These are phyloP conservation scores for Medicago arabica DNA, from an alignment of 306 rosid species.

Conservation along the genomic window DNA sequence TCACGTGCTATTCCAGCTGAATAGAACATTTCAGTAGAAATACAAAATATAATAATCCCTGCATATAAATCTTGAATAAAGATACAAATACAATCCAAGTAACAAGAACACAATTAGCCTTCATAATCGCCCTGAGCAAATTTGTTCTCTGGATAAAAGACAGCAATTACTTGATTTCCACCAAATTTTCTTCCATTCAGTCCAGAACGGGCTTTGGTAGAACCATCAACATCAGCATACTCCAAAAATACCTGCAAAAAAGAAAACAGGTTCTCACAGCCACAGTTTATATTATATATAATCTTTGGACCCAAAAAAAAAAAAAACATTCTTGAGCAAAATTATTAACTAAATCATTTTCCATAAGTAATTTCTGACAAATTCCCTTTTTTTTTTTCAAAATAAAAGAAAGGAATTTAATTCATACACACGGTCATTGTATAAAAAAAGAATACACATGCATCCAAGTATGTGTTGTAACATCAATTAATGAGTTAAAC, in stretches of 20 bases:
- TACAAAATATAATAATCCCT: constrained; percentile 36
- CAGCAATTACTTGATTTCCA: constrained; percentile 84
- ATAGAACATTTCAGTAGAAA: constrained; percentile 6
- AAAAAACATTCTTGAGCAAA: not conserved
- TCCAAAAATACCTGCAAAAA: constrained; percentile 82
- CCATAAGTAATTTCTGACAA: constrained; percentile 1
- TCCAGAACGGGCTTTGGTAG: constrained; percentile 85
- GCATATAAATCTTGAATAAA: constrained; percentile 33
- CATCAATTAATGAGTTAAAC: not conserved
- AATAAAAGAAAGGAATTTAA: not conserved
- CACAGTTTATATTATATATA: not conserved
- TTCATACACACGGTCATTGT: not conserved
- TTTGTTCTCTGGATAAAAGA: constrained; percentile 78
- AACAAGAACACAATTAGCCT: constrained; percentile 47
- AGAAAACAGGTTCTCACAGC: not conserved
- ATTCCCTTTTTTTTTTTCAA: no score
- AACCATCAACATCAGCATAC: constrained; percentile 81
- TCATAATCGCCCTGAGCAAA: constrained; percentile 89
- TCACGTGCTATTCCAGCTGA: constrained; percentile 12
- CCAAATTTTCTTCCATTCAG: constrained; percentile 90
- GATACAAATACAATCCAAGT: constrained; percentile 33
- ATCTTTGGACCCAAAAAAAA: not conserved
- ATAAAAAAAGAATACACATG: not conserved
- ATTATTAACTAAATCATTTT: constrained; percentile 2
- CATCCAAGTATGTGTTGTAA: not conserved